Base-by-base conservation (phyloP, 306 rosid genomes). In the Begonia masoniana region DNA sequence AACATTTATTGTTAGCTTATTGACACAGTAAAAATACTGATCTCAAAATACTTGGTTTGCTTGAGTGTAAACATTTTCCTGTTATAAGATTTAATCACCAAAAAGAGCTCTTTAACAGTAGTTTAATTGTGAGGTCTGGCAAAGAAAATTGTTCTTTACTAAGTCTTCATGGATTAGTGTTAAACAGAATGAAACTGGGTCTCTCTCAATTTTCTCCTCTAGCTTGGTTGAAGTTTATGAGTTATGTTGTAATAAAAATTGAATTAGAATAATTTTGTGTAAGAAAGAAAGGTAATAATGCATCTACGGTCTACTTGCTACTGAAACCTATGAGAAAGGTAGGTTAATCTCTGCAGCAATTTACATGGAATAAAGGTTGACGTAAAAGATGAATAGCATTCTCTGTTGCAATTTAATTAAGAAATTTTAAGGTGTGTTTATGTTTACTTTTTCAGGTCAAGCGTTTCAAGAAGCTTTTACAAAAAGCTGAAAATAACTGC, bases 391-490 rank as follows among this genome's bases (percentile, higher is more conserved):
- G 39, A 31, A 5, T 31, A 31, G 39, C 39, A 31, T 31, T 5
- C 8, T 31, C 39, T 0, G 39, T 12, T 15, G 39, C 52, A 9
- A 10, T 4, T 59, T 31, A 51, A 41, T 51, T 63, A 54, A 43
- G 48, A 62, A 59, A 43, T 62, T 39, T 41, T 31, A 51, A 59
- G 13, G 15, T 60, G 55, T 51, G 8, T 31, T 4, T 70, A 24
- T 66, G 39, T 63, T 50, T 56, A 12, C 43, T 36, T 41, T 65
- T 54, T 62, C 83, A 91, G 99, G 79, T 74, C 61, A 73, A 79
- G 59, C 84, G 70, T 66, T 91, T 91, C 68, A 79, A 83, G 76
- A 83, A 71, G 74, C 67, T 83, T 69, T 75, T 91, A 68, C 78
- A 47, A 51, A 86, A 91, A 76, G 93, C 94, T 52, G 94, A 83